Percentiles rank a stretch among this genome's conserved stretches.
Conservation (phyloP, 2,329 filamentous ascomycete genomes). For the Penicillium sp. region DNA sequence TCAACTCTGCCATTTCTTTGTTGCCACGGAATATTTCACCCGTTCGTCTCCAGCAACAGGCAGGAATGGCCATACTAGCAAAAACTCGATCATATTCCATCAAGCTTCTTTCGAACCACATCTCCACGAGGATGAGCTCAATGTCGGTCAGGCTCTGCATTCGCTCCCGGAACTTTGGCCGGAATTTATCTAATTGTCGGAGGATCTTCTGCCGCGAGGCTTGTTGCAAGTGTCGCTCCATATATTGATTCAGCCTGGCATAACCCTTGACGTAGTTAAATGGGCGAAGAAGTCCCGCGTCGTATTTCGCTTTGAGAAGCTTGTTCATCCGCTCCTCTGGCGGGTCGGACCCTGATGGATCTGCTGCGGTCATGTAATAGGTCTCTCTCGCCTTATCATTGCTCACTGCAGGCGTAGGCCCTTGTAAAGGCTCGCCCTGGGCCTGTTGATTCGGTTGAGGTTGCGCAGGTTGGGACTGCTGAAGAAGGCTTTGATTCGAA, state of each 20-base stretch:
- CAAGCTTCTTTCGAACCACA: slow-evolving; percentile 95
- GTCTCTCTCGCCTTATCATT: slow-evolving; percentile 64
- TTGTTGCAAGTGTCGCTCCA: slow-evolving; percentile 77
- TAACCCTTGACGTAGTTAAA: slow-evolving; percentile 99
- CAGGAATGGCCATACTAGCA: slow-evolving; percentile 95
- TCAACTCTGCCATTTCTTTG: slow-evolving; percentile 96
- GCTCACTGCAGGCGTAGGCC: slow-evolving; percentile 53
- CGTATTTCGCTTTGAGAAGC: slow-evolving; percentile 87
- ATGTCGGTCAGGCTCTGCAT: slow-evolving; percentile 87
- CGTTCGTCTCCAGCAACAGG: slow-evolving; percentile 92
- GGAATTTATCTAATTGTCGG: slow-evolving; percentile 80
- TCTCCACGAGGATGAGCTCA: slow-evolving; percentile 88
- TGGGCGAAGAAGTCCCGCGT: slow-evolving; percentile 84
- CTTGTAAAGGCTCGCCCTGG: too few relatives aligned
- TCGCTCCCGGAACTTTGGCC: slow-evolving; percentile 91
- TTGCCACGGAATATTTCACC: slow-evolving; percentile 96
- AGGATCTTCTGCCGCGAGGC: slow-evolving; percentile 82
- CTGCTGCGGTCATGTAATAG: slow-evolving; percentile 93
- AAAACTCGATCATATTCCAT: slow-evolving; percentile 99
- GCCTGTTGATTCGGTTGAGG: slow-evolving; percentile 47
- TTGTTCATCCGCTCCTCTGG: slow-evolving; percentile 94
- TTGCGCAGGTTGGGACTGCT: too few relatives aligned
- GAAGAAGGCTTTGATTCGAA: too few relatives aligned
- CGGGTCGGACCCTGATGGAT: slow-evolving; percentile 75
- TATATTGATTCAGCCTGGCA: slow-evolving; percentile 76